Evolutionary conservation across 2,329 filamentous ascomycete genomes (phyloP), one percentile per base, ranked within the genome.

Genomic region (Botrytis sinoallii): DNA sequence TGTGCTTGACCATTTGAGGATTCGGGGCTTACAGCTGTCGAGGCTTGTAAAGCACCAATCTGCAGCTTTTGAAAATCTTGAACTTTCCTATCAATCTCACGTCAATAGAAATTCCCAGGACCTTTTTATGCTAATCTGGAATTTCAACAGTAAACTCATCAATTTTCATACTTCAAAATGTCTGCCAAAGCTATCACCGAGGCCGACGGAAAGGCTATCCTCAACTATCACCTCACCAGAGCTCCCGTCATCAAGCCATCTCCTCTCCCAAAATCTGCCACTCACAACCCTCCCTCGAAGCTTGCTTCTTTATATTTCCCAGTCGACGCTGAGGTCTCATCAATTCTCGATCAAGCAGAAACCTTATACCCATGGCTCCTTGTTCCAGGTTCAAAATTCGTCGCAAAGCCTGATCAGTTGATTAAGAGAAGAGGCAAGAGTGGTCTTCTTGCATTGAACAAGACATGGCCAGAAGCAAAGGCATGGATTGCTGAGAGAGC

Each of bases 361-460:
- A 87, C 92, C 85, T 96, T 92, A 85, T 98, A 96, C 88, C 96
- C 96, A 80, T 99, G 96, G 95, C 89, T 99, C 81, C 89, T 98
- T 79, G 88, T 90, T 79, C 83, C 89, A 76, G 94, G 90, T 78
- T 88, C 94, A 85, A 97, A 93, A 87, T 98, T 99, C 83, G 96
- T 99, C 82, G 96, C 96, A 79, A 98, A 99, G 91, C 96, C 96
- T 83, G 96, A 99, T 88, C 95, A 98, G 88, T 89, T 99, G 85
- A 99, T 99, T 90, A 99, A 99, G 93, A 90, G 96, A 85, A 92
- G 96, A 89, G 96, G 96, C 84, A 99, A 99, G 93, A 98, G 94
- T 84, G 96, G 96, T 83, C 92, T 99, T 74, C 87, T 99, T 79
- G 93, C 93, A 78, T 88, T 99, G 83, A 99, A 99, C 90, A 98